Evolutionary conservation across 2,329 filamentous ascomycete species (phyloP), one percentile per base, ranked within the genome.

Genomic region (Sphaerulina musiva): DNA sequence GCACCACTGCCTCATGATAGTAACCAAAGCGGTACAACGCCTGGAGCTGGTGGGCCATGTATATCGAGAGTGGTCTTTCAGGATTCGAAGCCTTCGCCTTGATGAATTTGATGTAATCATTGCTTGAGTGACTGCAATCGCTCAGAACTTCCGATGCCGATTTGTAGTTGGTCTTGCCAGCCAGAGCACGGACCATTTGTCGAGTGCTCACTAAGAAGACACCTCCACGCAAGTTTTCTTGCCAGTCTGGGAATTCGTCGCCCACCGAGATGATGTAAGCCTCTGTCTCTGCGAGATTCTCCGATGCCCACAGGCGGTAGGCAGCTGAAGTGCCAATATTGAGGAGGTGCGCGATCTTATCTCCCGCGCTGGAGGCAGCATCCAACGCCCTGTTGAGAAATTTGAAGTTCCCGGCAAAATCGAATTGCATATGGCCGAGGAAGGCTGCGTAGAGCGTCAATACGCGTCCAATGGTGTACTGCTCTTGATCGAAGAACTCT

Each of bases 181-280:
- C 85, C 17, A 91, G 71, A 20, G 87, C 85, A 46, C 85, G 80
- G 48, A 78, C 80, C 23, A 80, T 77, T 66, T 91, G 87, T 47
- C 84, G 75, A 3, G 85, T 76, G 2, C 80, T 78, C 56, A 86
- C 80, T 6, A 91, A 73, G 48, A 89, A 74, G 0, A 82, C 82
- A 2, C 87, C 87, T 12, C 87, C 87, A 54, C 86, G 78, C 1
- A 85, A 79, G 62, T 90, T 87, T 43, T 78, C 74, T 45, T 83
- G 75, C 87, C 87, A 91, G 47, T 85, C 82, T 1, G 81, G 81
- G 54, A 88, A 80, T 59, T 90, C 87, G 57, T 89, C 80, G 56
- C 84, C 85, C n/a, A 83, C 80, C 57, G 85, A 87, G 46, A 82
- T 79, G 62, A 85, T 86, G 65, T 83, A 87, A 0, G 78, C 78